Base-by-base conservation (phyloP, 148 eudicot genomes). In the Dianthus caryophyllus region DNA sequence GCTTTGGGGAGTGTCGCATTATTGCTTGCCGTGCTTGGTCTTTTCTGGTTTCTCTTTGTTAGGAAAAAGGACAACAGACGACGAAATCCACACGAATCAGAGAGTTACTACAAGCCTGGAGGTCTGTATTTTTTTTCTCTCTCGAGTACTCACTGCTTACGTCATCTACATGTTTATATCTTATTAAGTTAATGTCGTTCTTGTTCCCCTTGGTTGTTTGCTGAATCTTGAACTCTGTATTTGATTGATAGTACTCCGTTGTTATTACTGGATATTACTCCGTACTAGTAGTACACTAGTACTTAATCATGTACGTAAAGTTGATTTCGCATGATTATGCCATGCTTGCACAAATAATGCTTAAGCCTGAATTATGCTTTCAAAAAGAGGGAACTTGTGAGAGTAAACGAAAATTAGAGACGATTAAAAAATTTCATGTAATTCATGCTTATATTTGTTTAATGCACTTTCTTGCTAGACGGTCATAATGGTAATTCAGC, bases 21-120 rank as follows among this genome's bases (percentile, higher is more conserved):
- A 24, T 9, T 86, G 36, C 55, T 89, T 5, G 87, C 62, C 20
- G 63, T 84, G 44, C 53, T 86, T 67, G 78, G 74, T 53, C 16
- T 89, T 25, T 61, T 86, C 51, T 84, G 79, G 61, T 29, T 86
- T 15, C 75, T 83, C 44, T 81, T 79, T 52, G 63, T 61, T 39
- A 84, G 79, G 76, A 86, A 75, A 80, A 86, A 69, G 74, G 82
- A 31, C 68, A 82, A n/a, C n/a, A n/a, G n/a, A n/a, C n/a, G 70
- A 62, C 62, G 63, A 4, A 76, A 68, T 58, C 73, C 61, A 10
- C 31, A 75, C 57, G 82, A 71, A 64, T 46, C 11, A 56, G 79
- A 79, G 76, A 60, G 77, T 13, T 76, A 82, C 64, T 78, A 80
- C 73, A 27, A 69, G 56, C 67, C 72, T 36, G 73, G 72, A 80